Percentiles rank a stretch among this genome's conserved stretches.
These are phyloP conservation scores for Phytophthora pseudosyringae DNA, from an alignment of 352 stramenopile genomes.

Conservation along the genomic window DNA sequence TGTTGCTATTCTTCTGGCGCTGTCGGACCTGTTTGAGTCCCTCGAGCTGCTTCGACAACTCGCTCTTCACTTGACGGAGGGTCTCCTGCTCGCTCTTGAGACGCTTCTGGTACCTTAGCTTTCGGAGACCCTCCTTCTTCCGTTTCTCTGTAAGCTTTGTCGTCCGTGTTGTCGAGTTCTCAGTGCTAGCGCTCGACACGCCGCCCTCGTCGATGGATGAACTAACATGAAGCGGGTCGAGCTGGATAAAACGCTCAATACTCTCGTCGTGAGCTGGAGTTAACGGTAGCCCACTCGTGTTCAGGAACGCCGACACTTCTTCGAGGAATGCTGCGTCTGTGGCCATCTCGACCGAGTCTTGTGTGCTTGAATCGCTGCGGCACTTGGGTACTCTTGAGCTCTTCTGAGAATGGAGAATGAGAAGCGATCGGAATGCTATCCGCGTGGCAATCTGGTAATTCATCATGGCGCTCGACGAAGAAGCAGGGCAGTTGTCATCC, in stretches of 20 bases:
- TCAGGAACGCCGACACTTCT: slow-evolving; percentile 4
- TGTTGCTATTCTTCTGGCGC: background rate
- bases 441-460: background rate
- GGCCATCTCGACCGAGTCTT: background rate
- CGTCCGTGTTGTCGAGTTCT: background rate
- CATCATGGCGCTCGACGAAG: background rate
- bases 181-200: background rate
- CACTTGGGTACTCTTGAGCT: background rate
- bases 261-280: background rate
- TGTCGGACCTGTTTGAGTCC: background rate
- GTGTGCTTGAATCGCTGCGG: too few species aligned
- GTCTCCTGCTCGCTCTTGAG: background rate
- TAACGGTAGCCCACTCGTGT: slow-evolving; percentile 1
- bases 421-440: background rate
- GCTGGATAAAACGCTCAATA: background rate
- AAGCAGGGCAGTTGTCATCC: background rate
- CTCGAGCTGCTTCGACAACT: background rate
- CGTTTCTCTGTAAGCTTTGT: background rate
- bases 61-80: background rate
- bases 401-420: background rate
- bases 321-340: slow-evolving; percentile 5
- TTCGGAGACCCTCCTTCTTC: background rate
- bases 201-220: background rate
- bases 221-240: background rate
- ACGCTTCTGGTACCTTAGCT: background rate